A percentile compares a stretch with the other conserved stretches of the same genome.
Evolutionary conservation across 306 rosid species (phyloP).

Genomic region (Cicer bijugum): DNA sequence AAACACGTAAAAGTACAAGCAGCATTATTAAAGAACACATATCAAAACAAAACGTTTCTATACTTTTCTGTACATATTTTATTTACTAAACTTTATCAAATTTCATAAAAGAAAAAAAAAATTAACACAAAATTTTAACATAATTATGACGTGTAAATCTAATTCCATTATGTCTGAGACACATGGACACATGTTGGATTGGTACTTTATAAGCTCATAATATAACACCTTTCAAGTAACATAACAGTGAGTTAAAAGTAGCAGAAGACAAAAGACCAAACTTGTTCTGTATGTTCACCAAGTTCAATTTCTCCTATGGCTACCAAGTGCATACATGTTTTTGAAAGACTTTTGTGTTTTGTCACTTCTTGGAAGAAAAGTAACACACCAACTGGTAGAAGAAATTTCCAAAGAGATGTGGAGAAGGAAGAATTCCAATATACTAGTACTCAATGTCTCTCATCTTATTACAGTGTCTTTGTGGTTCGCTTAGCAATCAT

Average conservation of each 20-base stretch:
- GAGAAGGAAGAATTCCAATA: conserved; percentile 82
- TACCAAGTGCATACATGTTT: conserved; percentile 56
- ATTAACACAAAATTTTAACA: not conserved
- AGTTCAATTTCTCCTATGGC: conserved; percentile 53
- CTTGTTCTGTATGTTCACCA: conserved; percentile 51
- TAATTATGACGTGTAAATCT: not conserved
- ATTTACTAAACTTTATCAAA: no score
- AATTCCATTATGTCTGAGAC: not conserved
- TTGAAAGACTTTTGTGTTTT: conserved; percentile 53
- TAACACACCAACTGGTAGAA: conserved; percentile 47
- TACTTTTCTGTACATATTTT: not conserved
- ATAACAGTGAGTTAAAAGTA: conserved; percentile 34
- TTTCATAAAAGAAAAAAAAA: not conserved
- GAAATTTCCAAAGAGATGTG: conserved; percentile 77
- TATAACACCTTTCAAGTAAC: conserved; percentile 25
- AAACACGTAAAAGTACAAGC: conserved; percentile 16
- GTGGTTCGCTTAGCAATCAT: conserved; percentile 96
- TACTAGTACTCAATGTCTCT: conserved; percentile 72
- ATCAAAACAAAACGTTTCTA: not conserved
- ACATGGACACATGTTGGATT: conserved; percentile 22
- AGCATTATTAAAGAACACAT: conserved; percentile 32
- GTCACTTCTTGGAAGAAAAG: conserved; percentile 55
- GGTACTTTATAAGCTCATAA: conserved; percentile 41
- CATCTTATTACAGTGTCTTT: conserved; percentile 91
- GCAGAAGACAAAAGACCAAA: conserved; percentile 43